Evolutionary conservation across 176 grass and related monocot genomes (phyloP).

Genomic region (Avena eriantha): DNA sequence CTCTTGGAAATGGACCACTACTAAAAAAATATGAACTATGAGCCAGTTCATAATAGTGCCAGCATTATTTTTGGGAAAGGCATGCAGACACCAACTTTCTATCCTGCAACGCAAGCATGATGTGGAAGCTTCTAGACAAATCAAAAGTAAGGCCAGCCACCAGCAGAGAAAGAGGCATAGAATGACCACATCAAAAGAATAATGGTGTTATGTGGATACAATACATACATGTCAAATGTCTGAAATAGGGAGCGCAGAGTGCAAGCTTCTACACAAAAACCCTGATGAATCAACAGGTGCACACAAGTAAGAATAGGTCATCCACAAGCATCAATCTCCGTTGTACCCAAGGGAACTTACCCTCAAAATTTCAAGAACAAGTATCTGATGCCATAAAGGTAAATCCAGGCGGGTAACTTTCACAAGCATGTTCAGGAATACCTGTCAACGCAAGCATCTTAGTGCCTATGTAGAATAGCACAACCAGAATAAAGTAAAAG

Average conservation of each 20-base stretch:
- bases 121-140: slow-evolving; percentile 1
- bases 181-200: slow-evolving; percentile 36
- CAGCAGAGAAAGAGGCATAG: slow-evolving; percentile 30
- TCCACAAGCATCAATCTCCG: slow-evolving; percentile 10
- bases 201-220: slow-evolving; percentile 30
- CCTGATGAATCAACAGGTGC: slow-evolving; percentile 54
- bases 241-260: slow-evolving; percentile 88
- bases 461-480: slow-evolving; percentile 31
- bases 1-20: slow-evolving; percentile 18
- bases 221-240: slow-evolving; percentile 94
- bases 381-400: slow-evolving; percentile 98
- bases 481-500: slow-evolving; percentile 39
- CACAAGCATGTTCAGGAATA: slow-evolving; percentile 97
- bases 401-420: slow-evolving; percentile 94
- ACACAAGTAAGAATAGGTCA: slow-evolving; percentile 36
- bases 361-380: slow-evolving; percentile 97
- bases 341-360: slow-evolving; percentile 57
- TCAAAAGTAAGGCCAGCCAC: slow-evolving; percentile 16
- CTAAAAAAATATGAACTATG: slow-evolving; percentile 26
- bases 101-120: slow-evolving; percentile 41
- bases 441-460: slow-evolving; percentile 65
- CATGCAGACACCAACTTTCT: slow-evolving; percentile 25
- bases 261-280: slow-evolving; percentile 94
- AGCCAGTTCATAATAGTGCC: slow-evolving; percentile 2
- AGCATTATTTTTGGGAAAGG: neutral